phyloP scores from a whole-genome alignment of 2,329 filamentous ascomycete genomes.

The Plectosphaerella cucumerina region DNA sequence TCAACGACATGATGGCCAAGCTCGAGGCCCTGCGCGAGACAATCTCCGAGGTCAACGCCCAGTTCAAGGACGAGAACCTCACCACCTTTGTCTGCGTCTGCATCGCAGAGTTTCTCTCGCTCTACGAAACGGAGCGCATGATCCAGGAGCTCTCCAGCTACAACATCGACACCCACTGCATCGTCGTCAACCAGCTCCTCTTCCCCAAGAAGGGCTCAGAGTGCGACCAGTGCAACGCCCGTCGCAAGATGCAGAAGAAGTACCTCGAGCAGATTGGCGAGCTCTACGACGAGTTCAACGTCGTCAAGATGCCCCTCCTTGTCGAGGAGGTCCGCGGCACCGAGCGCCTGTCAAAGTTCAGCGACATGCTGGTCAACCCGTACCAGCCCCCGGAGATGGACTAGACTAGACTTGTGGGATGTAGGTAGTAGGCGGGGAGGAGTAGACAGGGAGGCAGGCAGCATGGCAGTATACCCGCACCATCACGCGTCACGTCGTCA shows the following conservation, averaged over 20 bases:
- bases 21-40: slow-evolving; percentile 91
- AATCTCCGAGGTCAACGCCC: slow-evolving; percentile 91
- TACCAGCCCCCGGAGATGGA: slow-evolving; percentile 59
- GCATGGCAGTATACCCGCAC: neutral
- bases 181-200: slow-evolving; percentile 96
- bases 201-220: slow-evolving; percentile 77
- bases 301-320: slow-evolving; percentile 95
- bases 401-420: neutral
- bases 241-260: slow-evolving; percentile 98
- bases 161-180: slow-evolving; percentile 92
- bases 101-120: slow-evolving; percentile 91
- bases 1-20: slow-evolving; percentile 89
- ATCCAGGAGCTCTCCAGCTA: slow-evolving; percentile 95
- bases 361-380: slow-evolving; percentile 75
- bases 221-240: slow-evolving; percentile 93
- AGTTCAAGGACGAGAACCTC: slow-evolving; percentile 95
- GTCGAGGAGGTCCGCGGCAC: slow-evolving; percentile 95
- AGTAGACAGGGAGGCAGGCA: neutral
- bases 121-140: slow-evolving; percentile 99
- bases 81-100: slow-evolving; percentile 98
- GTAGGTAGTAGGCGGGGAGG: slow-evolving; percentile 2
- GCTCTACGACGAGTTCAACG: slow-evolving; percentile 97
- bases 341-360: slow-evolving; percentile 88
- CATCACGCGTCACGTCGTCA: too few species aligned
- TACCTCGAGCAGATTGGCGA: slow-evolving; percentile 98